Base-by-base conservation (phyloP, 805 yeast species). In the Myxozyma vanderwaltii region DNA sequence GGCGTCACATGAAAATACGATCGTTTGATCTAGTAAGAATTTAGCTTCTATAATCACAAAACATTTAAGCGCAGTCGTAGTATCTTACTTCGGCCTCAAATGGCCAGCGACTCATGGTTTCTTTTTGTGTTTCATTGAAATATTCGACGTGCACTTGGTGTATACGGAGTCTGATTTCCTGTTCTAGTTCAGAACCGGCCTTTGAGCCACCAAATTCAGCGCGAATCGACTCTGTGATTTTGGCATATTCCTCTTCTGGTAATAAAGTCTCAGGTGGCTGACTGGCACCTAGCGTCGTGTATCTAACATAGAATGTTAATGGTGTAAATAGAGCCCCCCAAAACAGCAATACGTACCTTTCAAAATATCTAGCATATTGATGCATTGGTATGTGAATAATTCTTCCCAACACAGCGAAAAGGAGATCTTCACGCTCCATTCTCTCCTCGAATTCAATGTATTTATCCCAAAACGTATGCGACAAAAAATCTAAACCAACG, bases 401-500 rank as follows among this genome's bases (percentile, higher is more conserved):
- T 23, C 62, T 54, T 2, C 41, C 70, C 69, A 40, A 83, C 71
- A 47, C 85, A 72, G 58, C 74, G 36, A 67, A 62, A 0, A 85
- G 78, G 0, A 83, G 67, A 2, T 72, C 70, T 1, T 76, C 67
- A 3, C 80, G 71, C 38, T 75, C 78, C 26, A 73, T 72, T 26
- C 74, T 72, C n/a, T 75, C 71, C 66, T 84, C 86, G 75, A 84
- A 87, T 40, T 80, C 86, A 24, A 92, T 72, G 61, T 83, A 85
- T 54, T 81, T 77, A 70, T 91, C 96, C 98, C 97, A 92, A 50
- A 91, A 74, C 0, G 84, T 77, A 70, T 91, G 95, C 1, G 95
- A 80, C 62, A 86, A 75, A 72, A 89, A 94, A 59, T 91, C 88
- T 35, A 73, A 66, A 0, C 97, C 97, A 44, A 87, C 79, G 13